Evolutionary conservation across 2,329 filamentous ascomycete species (phyloP), one percentile per base, ranked within the genome.

Genomic region (Fusarium continuum): DNA sequence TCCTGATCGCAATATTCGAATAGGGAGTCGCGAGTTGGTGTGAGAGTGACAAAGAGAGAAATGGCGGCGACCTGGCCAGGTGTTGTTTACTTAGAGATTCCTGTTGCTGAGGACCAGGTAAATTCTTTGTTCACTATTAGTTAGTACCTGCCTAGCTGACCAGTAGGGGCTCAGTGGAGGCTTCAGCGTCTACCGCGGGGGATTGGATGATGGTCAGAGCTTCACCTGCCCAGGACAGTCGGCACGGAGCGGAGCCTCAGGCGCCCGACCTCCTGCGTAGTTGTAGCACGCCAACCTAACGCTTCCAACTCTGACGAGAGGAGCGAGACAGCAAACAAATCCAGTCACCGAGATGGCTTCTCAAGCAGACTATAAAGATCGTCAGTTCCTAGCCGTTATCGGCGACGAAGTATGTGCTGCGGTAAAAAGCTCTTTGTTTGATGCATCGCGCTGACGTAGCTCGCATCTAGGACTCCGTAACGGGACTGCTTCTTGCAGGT

Each of bases 301-400:
- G 41, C 48, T 60, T 56, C 56, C 53, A 63, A 49, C 63, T 35
- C 52, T 36, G 29, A 55, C 43, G 20, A 55, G 55, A 56, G 55
- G 63, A 56, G 57, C 47, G 35, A 39, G 41, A 55, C 40, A 48
- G 43, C 34, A 48, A 59, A 40, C 47, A 50, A 50, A 22, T 25
- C 31, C 46, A 55, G 31, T 36, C 38, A 47, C 58, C 69, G 74
- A 70, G 36, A 83, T 84, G 81, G 72, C 83, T 55, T 80, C 80
- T 40, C 81, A 85, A 69, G 80, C 83, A 64, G 85, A 87, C 68
- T 89, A 83, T 77, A 89, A 93, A 80, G 93, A 98, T 79, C 87
- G 95, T 72, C 91, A 99, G 80, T 97, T 99, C 75, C 87, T 99
- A 56, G 95, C 95, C 65, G 94, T 99, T 43, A 99, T 99, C 75